Base-by-base conservation (phyloP, 495 filamentous ascomycete species). In the Neurospora cerealis region DNA sequence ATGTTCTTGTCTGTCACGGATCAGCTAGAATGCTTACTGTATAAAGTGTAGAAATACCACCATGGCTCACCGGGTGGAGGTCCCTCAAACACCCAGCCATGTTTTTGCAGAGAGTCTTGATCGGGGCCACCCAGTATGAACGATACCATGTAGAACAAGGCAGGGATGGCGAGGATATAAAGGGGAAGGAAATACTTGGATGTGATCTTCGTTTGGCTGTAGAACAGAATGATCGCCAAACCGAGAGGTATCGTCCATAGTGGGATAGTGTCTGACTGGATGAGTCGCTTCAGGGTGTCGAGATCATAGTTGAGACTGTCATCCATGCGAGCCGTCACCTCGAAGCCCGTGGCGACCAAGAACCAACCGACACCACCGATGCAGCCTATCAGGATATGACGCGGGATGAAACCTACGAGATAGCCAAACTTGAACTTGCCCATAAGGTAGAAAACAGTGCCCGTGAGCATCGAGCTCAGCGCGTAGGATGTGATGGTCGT, bases 351-450 rank as follows among this genome's bases (percentile, higher is more conserved):
- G 48, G 91, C 89, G 69, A 98, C 83, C 34, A 99, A 87, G 81
- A 99, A 99, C 86, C 93, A 96, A n/a, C 96, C 96, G 28, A 99
- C 96, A 72, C 96, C 96, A 48, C 96, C 96, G 74, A 99, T 98
- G 78, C 96, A 98, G 34, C 96, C 96, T 66, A 97, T 93, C n/a
- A 98, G 82, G 75, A 99, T 98, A 74, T 96, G 94, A 40, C 95
- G 89, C 37, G 96, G 96, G 76, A 99, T 98, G 84, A 98, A 99
- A 32, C 94, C 95, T 72, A 98, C 94, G 39, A 99, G 87, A 69
- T 93, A 93, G 21, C 96, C 96, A 72, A 98, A 87, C 74, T 89
- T 91, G 80, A 92, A 95, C 37, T 85, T 86, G 71, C 96, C 96
- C 87, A 99, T 95, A 10, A 92, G 79, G 79, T 94, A 96, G 85